A percentile compares a stretch with the other conserved stretches of the same genome.
Conservation (phyloP, 352 stramenopile species). For the Globisporangium nagaii region DNA sequence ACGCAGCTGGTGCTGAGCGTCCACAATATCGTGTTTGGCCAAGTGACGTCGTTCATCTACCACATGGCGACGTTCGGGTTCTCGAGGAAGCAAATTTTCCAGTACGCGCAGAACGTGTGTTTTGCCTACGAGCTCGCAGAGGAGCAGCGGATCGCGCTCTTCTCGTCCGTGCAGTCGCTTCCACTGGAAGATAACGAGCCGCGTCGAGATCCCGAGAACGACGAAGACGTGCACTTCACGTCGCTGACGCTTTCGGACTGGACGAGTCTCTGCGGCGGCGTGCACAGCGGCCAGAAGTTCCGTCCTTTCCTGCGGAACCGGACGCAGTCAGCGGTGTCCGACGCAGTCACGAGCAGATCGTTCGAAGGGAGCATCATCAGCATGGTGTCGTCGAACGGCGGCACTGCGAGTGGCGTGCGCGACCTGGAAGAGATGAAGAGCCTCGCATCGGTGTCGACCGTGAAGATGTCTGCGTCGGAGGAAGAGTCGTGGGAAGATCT, state of each 20-base stretch:
- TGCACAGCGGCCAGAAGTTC: slow-evolving; percentile 21
- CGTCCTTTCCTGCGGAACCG: slow-evolving; percentile 20
- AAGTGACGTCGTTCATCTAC: slow-evolving; percentile 69
- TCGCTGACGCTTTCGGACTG: slow-evolving; percentile 60
- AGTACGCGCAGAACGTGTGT: slow-evolving; percentile 70
- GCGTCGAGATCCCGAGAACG: slow-evolving; percentile 13
- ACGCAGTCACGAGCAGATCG: slow-evolving; percentile 2
- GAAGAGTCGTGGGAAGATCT: slow-evolving; percentile 71
- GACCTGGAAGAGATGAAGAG: slow-evolving; percentile 67
- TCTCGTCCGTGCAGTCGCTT: slow-evolving; percentile 49
- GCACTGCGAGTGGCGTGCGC: slow-evolving; percentile 14
- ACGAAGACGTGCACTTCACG: slow-evolving; percentile 51
- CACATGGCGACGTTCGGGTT: slow-evolving; percentile 74
- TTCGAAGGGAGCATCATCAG: slow-evolving; percentile 26
- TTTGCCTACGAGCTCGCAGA: slow-evolving; percentile 79
- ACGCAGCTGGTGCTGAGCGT: slow-evolving; percentile 67
- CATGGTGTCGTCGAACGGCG: slow-evolving; percentile 19
- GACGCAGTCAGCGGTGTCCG: slow-evolving; percentile 17
- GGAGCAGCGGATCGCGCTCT: slow-evolving; percentile 67
- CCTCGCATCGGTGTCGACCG: slow-evolving; percentile 43
- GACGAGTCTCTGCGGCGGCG: slow-evolving; percentile 29
- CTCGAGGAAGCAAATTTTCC: slow-evolving; percentile 51
- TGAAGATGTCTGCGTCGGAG: slow-evolving; percentile 14
- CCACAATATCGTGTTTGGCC: slow-evolving; percentile 76
- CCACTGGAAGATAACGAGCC: slow-evolving; percentile 11